Percentiles rank a stretch among this genome's conserved stretches.
phyloP scores from a whole-genome alignment of 345 rosid genomes.

The Citrus unshiu region DNA sequence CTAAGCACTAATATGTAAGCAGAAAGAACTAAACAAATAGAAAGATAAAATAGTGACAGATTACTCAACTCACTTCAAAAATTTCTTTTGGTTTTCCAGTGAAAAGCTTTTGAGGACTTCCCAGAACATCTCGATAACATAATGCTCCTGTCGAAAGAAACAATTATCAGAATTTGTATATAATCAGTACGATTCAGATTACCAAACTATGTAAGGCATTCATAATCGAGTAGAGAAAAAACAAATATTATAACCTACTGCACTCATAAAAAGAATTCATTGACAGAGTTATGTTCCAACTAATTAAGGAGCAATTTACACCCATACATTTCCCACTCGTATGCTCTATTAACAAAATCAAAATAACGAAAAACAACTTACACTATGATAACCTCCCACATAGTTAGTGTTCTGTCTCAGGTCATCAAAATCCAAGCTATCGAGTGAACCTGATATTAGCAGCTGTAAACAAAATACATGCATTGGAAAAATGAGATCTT shows the following conservation, averaged over 20 bases:
- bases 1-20: slow-evolving; percentile 1
- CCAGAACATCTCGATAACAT: slow-evolving; percentile 98
- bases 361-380: slow-evolving; percentile 29
- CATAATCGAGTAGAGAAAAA: not conserved
- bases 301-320: not conserved
- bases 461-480: slow-evolving; percentile 50
- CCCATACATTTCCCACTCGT: not conserved
- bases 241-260: not conserved
- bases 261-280: not conserved
- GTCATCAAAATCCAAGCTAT: slow-evolving; percentile 96
- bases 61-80: slow-evolving; percentile 68
- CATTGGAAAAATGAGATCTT: slow-evolving; percentile 7
- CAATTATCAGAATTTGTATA: not conserved
- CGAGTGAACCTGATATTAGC: slow-evolving; percentile 93
- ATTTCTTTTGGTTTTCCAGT: slow-evolving; percentile 74
- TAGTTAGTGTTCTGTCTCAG: slow-evolving; percentile 72
- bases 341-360: not conserved
- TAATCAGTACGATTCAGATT: not conserved
- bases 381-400: slow-evolving; percentile 86
- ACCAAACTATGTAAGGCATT: not conserved
- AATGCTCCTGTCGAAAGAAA: slow-evolving; percentile 68
- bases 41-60: slow-evolving; percentile 7
- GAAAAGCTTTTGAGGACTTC: slow-evolving; percentile 90
- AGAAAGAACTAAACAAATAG: not conserved
- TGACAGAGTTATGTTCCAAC: not conserved